These are phyloP conservation scores for Spinellus fusiger DNA, from an alignment of 192 early-diverging fungal species.

Conservation along the genomic window DNA sequence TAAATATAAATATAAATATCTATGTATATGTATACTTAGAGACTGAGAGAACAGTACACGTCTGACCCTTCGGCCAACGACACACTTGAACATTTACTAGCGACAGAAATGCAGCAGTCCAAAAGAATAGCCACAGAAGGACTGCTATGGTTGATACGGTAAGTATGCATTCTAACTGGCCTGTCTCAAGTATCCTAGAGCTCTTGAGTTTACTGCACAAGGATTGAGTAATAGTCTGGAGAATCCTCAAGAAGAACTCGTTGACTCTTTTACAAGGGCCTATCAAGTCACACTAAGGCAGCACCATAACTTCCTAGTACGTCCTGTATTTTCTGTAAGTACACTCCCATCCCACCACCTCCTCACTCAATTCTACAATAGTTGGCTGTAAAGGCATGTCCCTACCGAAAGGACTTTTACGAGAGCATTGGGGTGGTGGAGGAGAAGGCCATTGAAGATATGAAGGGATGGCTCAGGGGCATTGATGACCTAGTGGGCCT, in stretches of 20 bases:
- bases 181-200: constrained; percentile 29
- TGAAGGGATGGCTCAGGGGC: constrained; percentile 62
- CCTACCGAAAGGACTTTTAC: constrained; percentile 81
- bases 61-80: constrained; percentile 52
- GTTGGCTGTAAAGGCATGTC: constrained; percentile 86
- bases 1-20: not conserved
- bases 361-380: constrained; percentile 11
- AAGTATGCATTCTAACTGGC: constrained; percentile 1
- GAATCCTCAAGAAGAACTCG: constrained; percentile 50
- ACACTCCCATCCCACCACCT: not conserved
- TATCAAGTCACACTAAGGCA: constrained; percentile 59
- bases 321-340: constrained; percentile 54
- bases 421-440: constrained; percentile 65
- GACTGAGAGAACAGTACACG: constrained; percentile 63
- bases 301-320: constrained; percentile 60
- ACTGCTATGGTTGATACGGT: constrained; percentile 87
- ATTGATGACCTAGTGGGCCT: constrained; percentile 62
- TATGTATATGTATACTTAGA: constrained; percentile 33
- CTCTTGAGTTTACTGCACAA: constrained; percentile 66
- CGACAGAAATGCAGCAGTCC: constrained; percentile 59
- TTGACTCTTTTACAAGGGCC: constrained; percentile 58
- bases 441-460: constrained; percentile 46
- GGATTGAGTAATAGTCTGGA: constrained; percentile 51
- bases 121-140: constrained; percentile 83
- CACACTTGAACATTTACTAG: constrained; percentile 80